phyloP scores from a whole-genome alignment of 2,329 filamentous ascomycete genomes.

The Elsinoe ampelina region DNA sequence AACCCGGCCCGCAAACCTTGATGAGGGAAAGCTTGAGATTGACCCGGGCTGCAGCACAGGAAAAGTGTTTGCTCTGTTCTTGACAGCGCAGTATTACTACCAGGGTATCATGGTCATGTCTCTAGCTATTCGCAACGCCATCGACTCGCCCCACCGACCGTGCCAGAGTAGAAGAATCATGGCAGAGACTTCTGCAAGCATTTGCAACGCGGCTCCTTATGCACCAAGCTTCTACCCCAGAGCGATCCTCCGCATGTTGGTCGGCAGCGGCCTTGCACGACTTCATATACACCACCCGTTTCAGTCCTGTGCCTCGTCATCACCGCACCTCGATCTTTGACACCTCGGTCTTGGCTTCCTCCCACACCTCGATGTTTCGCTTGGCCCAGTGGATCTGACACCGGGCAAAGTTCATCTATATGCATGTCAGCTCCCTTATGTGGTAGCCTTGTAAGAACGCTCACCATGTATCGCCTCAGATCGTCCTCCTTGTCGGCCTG shows the following conservation, averaged over 20 bases:
- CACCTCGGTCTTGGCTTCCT: conserved; percentile 78
- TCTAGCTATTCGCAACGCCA: not conserved
- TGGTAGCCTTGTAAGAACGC: conserved; percentile 26
- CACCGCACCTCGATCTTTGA: conserved; percentile 62
- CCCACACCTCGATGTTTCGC: conserved; percentile 85
- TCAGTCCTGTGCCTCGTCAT: not conserved
- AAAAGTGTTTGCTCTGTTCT: too few relatives aligned
- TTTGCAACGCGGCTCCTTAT: not conserved
- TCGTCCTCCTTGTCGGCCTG: conserved; percentile 95
- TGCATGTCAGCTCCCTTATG: not conserved
- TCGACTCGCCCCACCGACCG: not conserved
- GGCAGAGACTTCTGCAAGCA: not conserved
- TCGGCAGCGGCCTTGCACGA: not conserved
- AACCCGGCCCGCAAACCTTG: not conserved
- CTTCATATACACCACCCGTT: not conserved
- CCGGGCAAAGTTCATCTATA: conserved; percentile 78
- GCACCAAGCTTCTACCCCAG: not conserved
- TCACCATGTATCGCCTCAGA: conserved; percentile 87
- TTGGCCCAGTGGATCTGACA: conserved; percentile 92
- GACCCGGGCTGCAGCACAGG: not conserved
- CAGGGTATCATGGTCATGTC: not conserved
- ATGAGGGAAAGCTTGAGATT: not conserved
- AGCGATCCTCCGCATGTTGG: not conserved
- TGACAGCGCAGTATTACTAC: not conserved
- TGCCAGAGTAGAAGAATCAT: not conserved